Base-by-base conservation (phyloP, 2,329 filamentous ascomycete species). In the Fusarium nodosum region DNA sequence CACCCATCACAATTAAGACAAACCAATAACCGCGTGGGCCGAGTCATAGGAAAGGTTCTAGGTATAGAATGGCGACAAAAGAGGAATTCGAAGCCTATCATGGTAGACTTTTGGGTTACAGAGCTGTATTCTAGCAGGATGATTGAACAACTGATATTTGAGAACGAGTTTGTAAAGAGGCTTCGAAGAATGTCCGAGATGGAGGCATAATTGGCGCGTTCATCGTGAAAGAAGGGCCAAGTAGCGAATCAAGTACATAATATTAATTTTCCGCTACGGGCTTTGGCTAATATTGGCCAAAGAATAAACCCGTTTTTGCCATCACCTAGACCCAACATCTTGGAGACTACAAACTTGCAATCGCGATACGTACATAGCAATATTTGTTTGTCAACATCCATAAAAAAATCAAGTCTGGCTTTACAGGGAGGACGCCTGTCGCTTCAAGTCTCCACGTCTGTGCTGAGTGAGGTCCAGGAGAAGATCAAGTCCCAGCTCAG, bases 111-210 rank as follows among this genome's bases (percentile, higher is more conserved):
- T 3, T 38, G 44, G 41, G 59, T 59, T 1, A 31, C 58, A 18
- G 22, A 53, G 16, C 12, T 0, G 1, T 44, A 64, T 28, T 0
- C 1, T 7, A 0, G 11, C 2, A 22, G 12, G 0, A 20, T 2
- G 4, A 8, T 1, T 9, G 28, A n/a, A 2, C 1, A 41, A 8
- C 2, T 57, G 8, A 30, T 31, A 2, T 13, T 64, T 50, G 44
- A 51, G n/a, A 13, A 0, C 2, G 6, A 11, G 5, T 56, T 63
- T 16, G 10, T 24, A 7, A 1, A 7, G 2, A 10, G 9, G 5
- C 3, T 33, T 3, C n/a, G 3, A 2, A 16, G 16, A 7, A 10
- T 15, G 9, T 2, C 16, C 6, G 1, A 31, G 26, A n/a, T 11
- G 7, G 12, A 22, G 13, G 12, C 8, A 1, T 47, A n/a, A 12